Percentiles rank a stretch among this genome's conserved stretches.
Conservation (phyloP, 257 asterid species). For the Orobanche coerulescens region DNA sequence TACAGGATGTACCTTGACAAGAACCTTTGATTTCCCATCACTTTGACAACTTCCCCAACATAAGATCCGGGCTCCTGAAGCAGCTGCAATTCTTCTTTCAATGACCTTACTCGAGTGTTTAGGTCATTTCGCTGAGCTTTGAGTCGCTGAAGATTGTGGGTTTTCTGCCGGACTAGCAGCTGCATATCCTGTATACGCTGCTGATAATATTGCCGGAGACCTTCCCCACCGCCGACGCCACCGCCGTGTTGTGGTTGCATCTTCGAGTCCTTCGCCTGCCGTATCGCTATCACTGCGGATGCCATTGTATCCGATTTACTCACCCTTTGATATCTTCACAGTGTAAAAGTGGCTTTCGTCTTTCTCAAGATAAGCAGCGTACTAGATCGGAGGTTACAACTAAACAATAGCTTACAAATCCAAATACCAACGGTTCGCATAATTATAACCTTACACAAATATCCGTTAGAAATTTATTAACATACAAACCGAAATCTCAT, state of each 20-base stretch:
- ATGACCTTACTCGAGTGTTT: conserved; percentile 69
- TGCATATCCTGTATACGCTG: conserved; percentile 55
- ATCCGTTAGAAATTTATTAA: too few relatives aligned
- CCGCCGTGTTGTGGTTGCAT: conserved; percentile 30
- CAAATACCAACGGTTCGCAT: too few relatives aligned
- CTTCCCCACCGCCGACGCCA: conserved; percentile 41
- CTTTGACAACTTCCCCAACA: too few relatives aligned
- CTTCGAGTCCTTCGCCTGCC: conserved; percentile 33
- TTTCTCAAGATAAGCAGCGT: conserved; percentile 2
- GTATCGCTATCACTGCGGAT: conserved; percentile 36
- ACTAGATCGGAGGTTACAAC: too few relatives aligned
- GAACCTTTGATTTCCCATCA: conserved; percentile 92
- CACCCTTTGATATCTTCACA: conserved; percentile 4
- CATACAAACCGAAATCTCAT: too few relatives aligned
- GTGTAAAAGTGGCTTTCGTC: conserved; percentile 8
- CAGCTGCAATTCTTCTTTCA: conserved; percentile 83
- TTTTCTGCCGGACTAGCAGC: conserved; percentile 54
- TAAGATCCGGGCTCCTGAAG: conserved; percentile 94
- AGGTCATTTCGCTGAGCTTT: conserved; percentile 78
- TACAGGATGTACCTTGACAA: conserved; percentile 90
- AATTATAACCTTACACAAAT: too few relatives aligned
- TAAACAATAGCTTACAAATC: too few relatives aligned
- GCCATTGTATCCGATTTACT: conserved; percentile 34
- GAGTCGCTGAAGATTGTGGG: conserved; percentile 55
- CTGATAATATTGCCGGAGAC: conserved; percentile 58